These are phyloP conservation scores for Exophiala sp. DNA, from an alignment of 2,329 filamentous ascomycete species.

Conservation along the genomic window DNA sequence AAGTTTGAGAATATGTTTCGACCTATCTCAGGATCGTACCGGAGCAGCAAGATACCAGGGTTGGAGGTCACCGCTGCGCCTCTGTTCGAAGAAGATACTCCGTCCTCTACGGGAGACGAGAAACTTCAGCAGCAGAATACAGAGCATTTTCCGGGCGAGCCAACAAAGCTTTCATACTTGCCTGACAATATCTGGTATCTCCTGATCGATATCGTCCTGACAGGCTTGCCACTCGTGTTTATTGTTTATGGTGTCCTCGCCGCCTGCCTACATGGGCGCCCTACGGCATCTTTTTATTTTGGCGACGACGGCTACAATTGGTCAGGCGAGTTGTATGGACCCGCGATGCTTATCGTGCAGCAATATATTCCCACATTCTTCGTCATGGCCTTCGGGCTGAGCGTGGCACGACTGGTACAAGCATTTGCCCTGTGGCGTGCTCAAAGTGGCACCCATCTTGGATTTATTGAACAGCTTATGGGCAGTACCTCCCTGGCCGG, in stretches of 20 bases:
- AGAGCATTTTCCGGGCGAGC: not conserved
- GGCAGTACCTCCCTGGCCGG: slow-evolving; percentile 3
- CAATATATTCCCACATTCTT: slow-evolving; percentile 8
- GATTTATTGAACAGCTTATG: slow-evolving; percentile 2
- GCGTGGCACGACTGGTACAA: slow-evolving; percentile 1
- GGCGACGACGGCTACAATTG: slow-evolving; percentile 4
- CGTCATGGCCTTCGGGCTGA: slow-evolving; percentile 2
- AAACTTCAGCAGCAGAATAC: not conserved
- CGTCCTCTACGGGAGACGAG: not conserved
- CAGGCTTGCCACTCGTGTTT: not conserved
- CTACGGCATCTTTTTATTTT: slow-evolving; percentile 5
- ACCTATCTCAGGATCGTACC: not conserved
- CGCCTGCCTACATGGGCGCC: not conserved
- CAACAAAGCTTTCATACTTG: not conserved
- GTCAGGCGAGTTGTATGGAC: slow-evolving; percentile 5
- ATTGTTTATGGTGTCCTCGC: slow-evolving; percentile 5
- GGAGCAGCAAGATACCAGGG: not conserved
- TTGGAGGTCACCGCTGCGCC: not conserved
- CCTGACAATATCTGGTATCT: not conserved
- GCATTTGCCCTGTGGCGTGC: slow-evolving; percentile 3
- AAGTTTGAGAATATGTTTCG: not conserved
- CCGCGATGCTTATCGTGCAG: slow-evolving; percentile 4
- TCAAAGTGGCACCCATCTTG: slow-evolving; percentile 2
- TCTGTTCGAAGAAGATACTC: not conserved
- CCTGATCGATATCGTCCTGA: not conserved